Percentiles rank a stretch among this genome's conserved stretches.
phyloP scores from a whole-genome alignment of 495 filamentous ascomycete species.

The Annulohypoxylon moriforme region DNA sequence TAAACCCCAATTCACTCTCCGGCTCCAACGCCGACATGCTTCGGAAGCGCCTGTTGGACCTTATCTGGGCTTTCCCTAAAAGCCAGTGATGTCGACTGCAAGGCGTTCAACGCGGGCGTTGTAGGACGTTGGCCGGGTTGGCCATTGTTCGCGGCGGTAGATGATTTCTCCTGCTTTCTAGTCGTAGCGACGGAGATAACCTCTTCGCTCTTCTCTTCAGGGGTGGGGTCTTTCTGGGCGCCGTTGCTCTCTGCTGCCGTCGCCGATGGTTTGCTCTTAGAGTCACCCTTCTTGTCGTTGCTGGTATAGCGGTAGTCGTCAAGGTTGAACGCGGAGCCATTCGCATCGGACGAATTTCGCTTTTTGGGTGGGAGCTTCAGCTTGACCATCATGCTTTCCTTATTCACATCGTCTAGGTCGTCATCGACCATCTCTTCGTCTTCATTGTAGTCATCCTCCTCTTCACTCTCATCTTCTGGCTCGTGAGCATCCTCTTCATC shows the following conservation, averaged over 20 bases:
- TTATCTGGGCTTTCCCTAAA: conserved; percentile 67
- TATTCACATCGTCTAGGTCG: conserved; percentile 61
- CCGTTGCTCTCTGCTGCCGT: background rate
- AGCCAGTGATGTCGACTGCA: conserved; percentile 58
- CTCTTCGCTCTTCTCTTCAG: conserved; percentile 77
- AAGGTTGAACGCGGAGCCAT: conserved; percentile 36
- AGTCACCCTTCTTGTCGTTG: conserved; percentile 23
- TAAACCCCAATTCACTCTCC: conserved; percentile 21
- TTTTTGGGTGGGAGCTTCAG: conserved; percentile 57
- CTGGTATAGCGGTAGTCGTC: conserved; percentile 45
- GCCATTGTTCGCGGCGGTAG: background rate
- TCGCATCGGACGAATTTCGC: conserved; percentile 13
- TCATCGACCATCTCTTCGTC: conserved; percentile 67
- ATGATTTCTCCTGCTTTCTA: conserved; percentile 26
- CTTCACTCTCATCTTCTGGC: conserved; percentile 61
- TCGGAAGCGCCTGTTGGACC: conserved; percentile 47
- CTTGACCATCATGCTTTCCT: conserved; percentile 71
- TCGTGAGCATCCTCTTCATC: conserved; percentile 68
- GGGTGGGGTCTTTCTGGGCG: conserved; percentile 77
- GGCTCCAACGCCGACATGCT: conserved; percentile 48
- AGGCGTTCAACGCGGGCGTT: conserved; percentile 29
- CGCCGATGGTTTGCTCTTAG: conserved; percentile 12
- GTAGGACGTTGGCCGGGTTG: conserved; percentile 19
- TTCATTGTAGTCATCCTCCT: conserved; percentile 66
- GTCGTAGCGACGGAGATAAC: conserved; percentile 73